phyloP scores from a whole-genome alignment of 768 basidiomycete genomes.

The Lentinula sp. region DNA sequence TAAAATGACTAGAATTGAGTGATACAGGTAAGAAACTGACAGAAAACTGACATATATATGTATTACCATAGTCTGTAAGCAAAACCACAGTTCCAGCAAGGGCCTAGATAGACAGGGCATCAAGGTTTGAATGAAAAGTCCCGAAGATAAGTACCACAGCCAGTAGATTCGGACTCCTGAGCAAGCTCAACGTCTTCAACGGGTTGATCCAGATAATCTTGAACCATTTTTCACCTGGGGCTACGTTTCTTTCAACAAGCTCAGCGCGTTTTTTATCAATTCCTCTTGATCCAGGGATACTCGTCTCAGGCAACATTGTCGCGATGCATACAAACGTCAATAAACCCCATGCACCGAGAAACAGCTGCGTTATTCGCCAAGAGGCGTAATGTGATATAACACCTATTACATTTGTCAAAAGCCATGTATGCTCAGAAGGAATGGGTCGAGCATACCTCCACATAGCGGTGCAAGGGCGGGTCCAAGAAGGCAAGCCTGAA shows the following conservation, averaged over 20 bases:
- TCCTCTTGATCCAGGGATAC: conserved; percentile 51
- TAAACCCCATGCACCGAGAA: conserved; percentile 34
- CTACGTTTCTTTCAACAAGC: conserved; percentile 9
- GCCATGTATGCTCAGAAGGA: background rate
- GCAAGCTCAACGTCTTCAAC: conserved; percentile 39
- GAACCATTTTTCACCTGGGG: background rate
- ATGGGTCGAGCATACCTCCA: conserved; percentile 33
- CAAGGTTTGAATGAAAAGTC: background rate
- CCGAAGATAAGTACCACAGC: conserved; percentile 36
- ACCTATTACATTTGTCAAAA: conserved; percentile 23
- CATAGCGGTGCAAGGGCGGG: conserved; percentile 55
- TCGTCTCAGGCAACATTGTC: conserved; percentile 60
- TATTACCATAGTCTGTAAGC: conserved; percentile 34
- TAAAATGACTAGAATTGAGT: conserved; percentile 38
- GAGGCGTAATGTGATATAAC: conserved; percentile 52
- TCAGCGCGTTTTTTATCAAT: conserved; percentile 36
- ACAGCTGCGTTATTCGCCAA: conserved; percentile 56
- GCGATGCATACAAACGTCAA: conserved; percentile 32
- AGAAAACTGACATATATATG: conserved; percentile 7
- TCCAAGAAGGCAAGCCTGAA: conserved; percentile 48
- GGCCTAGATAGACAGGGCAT: conserved; percentile 14
- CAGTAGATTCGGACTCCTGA: conserved; percentile 56
- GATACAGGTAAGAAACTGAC: conserved; percentile 12
- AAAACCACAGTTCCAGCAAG: conserved; percentile 24
- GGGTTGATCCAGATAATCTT: conserved; percentile 53